These are phyloP conservation scores for Populus hybrid DNA, from an alignment of 441 rosid species.

Conservation along the genomic window DNA sequence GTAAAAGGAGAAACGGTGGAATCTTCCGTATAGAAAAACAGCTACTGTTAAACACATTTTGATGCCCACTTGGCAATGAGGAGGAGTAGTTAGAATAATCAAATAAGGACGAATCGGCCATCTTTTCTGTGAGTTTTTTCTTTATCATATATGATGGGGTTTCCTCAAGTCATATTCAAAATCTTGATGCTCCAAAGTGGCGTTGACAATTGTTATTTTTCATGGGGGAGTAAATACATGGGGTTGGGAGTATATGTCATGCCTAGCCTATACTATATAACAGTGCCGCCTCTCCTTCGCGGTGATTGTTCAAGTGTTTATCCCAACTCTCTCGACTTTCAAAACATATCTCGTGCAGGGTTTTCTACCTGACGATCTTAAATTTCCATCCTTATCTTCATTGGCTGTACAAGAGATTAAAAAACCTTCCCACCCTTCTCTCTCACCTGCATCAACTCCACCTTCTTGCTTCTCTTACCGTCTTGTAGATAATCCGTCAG, in stretches of 20 bases:
- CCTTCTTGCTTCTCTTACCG: neutral
- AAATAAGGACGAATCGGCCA: neutral
- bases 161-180: neutral
- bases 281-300: conserved; percentile 18
- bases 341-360: neutral
- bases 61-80: neutral
- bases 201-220: conserved; percentile 1
- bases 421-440: neutral
- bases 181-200: neutral
- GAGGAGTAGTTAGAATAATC: neutral
- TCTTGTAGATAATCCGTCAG: neutral
- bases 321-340: neutral
- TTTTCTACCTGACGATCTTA: neutral
- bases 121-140: too few relatives aligned
- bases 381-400: neutral
- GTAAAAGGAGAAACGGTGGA: too few relatives aligned
- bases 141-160: neutral
- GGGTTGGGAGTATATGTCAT: conserved; percentile 3
- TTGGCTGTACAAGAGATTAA: neutral
- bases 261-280: neutral
- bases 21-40: neutral
- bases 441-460: neutral
- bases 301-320: conserved; percentile 14
- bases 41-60: too few relatives aligned
- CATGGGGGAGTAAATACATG: conserved; percentile 5